These are phyloP conservation scores for Stygiomarasmius scandens DNA, from an alignment of 1,284 basidiomycete species.

Conservation along the genomic window DNA sequence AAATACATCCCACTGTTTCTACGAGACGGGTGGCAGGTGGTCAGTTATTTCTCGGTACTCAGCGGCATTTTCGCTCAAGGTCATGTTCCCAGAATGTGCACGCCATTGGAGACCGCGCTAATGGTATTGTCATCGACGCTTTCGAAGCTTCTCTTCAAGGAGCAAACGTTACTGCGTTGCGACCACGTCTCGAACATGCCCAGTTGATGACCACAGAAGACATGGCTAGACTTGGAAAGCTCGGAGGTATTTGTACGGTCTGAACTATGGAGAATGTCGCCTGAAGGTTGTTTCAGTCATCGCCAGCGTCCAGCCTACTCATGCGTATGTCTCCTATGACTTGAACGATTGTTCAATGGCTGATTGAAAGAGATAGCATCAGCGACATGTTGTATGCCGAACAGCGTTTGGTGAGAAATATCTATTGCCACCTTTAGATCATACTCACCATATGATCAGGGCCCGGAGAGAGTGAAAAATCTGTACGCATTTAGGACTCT, in stretches of 20 bases:
- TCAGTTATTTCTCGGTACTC: slow-evolving; percentile 41
- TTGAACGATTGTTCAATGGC: slow-evolving; percentile 3
- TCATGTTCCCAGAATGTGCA: slow-evolving; percentile 72
- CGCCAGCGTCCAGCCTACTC: slow-evolving; percentile 86
- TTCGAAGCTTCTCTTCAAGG: slow-evolving; percentile 71
- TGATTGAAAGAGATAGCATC: slow-evolving; percentile 44
- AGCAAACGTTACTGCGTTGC: slow-evolving; percentile 60
- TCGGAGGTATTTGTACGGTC: slow-evolving; percentile 60
- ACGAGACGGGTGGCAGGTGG: slow-evolving; percentile 80
- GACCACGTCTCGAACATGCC: slow-evolving; percentile 88
- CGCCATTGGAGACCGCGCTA: slow-evolving; percentile 91
- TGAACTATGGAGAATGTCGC: slow-evolving; percentile 1
- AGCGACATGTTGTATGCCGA: slow-evolving; percentile 92
- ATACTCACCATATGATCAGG: slow-evolving; percentile 42
- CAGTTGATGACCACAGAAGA: slow-evolving; percentile 80
- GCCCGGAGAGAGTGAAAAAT: slow-evolving; percentile 79
- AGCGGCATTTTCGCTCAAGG: neutral
- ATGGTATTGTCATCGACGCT: slow-evolving; percentile 80
- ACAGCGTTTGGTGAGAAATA: slow-evolving; percentile 64
- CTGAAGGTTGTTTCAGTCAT: slow-evolving; percentile 49
- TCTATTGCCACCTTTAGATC: neutral
- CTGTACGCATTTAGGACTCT: slow-evolving; percentile 87
- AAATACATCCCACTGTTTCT: slow-evolving; percentile 71
- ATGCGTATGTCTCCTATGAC: slow-evolving; percentile 59
- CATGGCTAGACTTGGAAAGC: slow-evolving; percentile 70